These are phyloP conservation scores for Afroboletus lepidellus DNA, from an alignment of 1,284 basidiomycete species.

Conservation along the genomic window DNA sequence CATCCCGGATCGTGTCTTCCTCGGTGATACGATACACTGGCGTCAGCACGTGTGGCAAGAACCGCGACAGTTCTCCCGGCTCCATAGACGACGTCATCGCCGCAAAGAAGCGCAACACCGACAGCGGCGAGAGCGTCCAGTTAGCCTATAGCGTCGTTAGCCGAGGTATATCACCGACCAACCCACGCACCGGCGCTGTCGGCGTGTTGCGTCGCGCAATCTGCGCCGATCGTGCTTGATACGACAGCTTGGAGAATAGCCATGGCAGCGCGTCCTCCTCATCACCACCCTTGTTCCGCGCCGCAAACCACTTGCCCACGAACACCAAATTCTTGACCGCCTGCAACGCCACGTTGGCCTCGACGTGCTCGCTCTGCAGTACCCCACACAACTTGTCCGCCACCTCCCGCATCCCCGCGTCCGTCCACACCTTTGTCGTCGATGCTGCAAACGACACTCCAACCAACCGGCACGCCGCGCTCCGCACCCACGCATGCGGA, in stretches of 20 bases:
- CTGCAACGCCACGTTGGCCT: conserved; percentile 78
- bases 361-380: conserved; percentile 80
- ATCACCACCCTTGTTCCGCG: conserved; percentile 13
- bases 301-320: conserved; percentile 80
- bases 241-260: conserved; percentile 93
- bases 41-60: conserved; percentile 82
- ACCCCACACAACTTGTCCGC: conserved; percentile 79
- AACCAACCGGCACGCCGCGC: conserved; percentile 76
- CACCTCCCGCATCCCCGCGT: conserved; percentile 61
- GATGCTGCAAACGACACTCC: conserved; percentile 64
- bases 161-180: neutral
- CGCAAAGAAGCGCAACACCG: conserved; percentile 91
- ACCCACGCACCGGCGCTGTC: conserved; percentile 39
- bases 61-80: conserved; percentile 53
- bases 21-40: conserved; percentile 87
- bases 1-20: conserved; percentile 77
- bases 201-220: conserved; percentile 62
- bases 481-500: conserved; percentile 94
- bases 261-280: conserved; percentile 71
- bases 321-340: conserved; percentile 95
- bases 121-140: conserved; percentile 81
- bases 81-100: conserved; percentile 81
- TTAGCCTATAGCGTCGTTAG: conserved; percentile 42
- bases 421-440: conserved; percentile 41
- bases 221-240: conserved; percentile 76